Conservation (phyloP, 345 rosid species). For the Eucalyptus pumila region DNA sequence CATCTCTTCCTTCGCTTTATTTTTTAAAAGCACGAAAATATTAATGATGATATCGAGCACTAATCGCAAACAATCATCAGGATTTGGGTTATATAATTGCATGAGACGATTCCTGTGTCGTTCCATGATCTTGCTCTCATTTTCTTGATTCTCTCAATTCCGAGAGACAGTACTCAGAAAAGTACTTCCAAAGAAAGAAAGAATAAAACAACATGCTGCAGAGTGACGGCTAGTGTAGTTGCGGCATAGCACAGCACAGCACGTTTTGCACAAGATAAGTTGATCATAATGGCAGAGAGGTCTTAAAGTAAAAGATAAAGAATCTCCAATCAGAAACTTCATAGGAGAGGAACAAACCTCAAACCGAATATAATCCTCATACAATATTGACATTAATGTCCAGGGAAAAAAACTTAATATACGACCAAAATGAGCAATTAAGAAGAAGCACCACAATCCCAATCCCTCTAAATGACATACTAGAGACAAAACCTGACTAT, state of each 20-base stretch:
- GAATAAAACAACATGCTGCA: not conserved
- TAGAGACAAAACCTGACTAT: not conserved
- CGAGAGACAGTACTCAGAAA: not conserved
- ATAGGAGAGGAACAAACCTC: not conserved
- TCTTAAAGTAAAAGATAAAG: not conserved
- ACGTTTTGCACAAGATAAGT: not conserved
- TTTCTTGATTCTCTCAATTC: not conserved
- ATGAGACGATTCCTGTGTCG: not conserved
- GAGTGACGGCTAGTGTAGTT: not conserved
- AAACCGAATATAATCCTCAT: not conserved
- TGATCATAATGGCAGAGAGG: not conserved
- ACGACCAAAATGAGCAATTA: not conserved
- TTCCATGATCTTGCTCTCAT: not conserved
- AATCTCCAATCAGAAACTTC: not conserved
- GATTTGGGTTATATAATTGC: not conserved
- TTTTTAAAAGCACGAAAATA: not conserved
- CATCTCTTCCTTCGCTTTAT: not conserved
- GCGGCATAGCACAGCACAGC: not conserved
- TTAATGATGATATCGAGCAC: not conserved
- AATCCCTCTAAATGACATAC: not conserved
- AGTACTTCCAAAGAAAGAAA: not conserved
- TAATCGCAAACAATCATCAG: not conserved
- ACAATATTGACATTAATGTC: not conserved
- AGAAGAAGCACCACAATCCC: not conserved
- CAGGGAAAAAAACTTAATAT: not conserved